Conservation (phyloP, 768 basidiomycete genomes). For the Paxillus rubicundulus region DNA sequence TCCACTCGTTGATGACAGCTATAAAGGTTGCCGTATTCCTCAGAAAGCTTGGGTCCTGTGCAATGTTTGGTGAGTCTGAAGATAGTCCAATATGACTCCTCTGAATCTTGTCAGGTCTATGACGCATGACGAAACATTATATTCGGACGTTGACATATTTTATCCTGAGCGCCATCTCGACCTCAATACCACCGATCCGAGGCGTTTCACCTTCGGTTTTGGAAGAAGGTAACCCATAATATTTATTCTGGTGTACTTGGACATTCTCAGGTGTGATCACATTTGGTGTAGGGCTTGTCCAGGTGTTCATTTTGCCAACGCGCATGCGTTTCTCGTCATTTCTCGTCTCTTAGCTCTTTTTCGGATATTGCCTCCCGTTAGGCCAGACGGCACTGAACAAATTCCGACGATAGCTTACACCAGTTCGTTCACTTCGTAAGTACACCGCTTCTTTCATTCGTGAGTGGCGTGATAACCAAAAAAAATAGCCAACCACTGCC, state of each 20-base stretch:
- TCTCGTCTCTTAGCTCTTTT: constrained; percentile 24
- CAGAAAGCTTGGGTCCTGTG: constrained; percentile 13
- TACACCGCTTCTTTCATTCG: not conserved
- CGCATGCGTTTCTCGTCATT: constrained; percentile 19
- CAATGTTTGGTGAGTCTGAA: constrained; percentile 10
- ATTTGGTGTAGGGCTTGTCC: constrained; percentile 8
- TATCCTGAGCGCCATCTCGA: constrained; percentile 26
- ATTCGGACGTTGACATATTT: constrained; percentile 29
- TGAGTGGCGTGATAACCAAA: not conserved
- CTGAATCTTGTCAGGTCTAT: constrained; percentile 26
- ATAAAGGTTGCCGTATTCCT: constrained; percentile 11
- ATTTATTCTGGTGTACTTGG: no score
- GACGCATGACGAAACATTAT: constrained; percentile 28
- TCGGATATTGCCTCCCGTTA: constrained; percentile 15
- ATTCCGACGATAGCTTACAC: constrained; percentile 8
- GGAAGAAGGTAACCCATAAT: constrained; percentile 19
- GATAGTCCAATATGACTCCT: not conserved
- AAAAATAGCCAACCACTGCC: not conserved
- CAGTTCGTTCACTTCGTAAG: constrained; percentile 2
- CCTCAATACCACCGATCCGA: constrained; percentile 16
- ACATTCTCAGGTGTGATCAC: not conserved
- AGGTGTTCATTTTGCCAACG: constrained; percentile 20
- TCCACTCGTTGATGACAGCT: constrained; percentile 7
- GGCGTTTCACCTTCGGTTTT: constrained; percentile 17
- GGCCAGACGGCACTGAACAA: constrained; percentile 20